These are phyloP conservation scores for Ascochyta pisi DNA, from an alignment of 2,329 filamentous ascomycete genomes.

Conservation along the genomic window DNA sequence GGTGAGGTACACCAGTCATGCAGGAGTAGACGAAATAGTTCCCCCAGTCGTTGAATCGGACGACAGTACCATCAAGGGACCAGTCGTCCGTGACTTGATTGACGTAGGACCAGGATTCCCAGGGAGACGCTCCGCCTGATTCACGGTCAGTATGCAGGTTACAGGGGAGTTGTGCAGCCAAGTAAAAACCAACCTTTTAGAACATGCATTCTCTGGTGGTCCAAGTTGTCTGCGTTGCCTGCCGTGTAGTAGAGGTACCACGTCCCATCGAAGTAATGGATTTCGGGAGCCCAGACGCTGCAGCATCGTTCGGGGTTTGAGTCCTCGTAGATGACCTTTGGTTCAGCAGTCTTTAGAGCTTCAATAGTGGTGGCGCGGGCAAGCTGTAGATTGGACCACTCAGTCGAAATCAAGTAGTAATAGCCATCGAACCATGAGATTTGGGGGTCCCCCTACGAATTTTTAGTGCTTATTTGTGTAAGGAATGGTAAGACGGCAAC, in stretches of 20 bases:
- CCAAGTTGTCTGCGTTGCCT: constrained; percentile 54
- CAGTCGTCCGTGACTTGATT: constrained; percentile 54
- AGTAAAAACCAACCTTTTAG: constrained; percentile 52
- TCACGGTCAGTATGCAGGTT: background rate
- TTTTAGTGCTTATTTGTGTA: background rate
- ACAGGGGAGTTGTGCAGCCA: no score
- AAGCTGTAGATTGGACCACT: constrained; percentile 63
- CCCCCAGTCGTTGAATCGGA: constrained; percentile 54
- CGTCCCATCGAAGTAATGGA: constrained; percentile 56
- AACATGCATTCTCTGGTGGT: constrained; percentile 61
- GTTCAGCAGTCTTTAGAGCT: constrained; percentile 60
- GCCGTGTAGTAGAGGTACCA: constrained; percentile 67
- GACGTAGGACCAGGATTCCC: constrained; percentile 59
- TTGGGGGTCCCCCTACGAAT: constrained; percentile 54
- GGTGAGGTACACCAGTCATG: constrained; percentile 52
- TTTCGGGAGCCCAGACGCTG: constrained; percentile 63
- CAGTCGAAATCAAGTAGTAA: constrained; percentile 65
- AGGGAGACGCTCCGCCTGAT: constrained; percentile 59
- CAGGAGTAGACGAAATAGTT: constrained; percentile 65
- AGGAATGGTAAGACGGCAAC: background rate
- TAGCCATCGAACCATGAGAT: constrained; percentile 61
- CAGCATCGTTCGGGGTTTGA: constrained; percentile 54
- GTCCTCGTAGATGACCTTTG: constrained; percentile 60
- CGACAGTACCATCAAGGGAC: constrained; percentile 60
- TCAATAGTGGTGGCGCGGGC: constrained; percentile 61